Evolutionary conservation across 2,329 filamentous ascomycete species (phyloP).

Genomic region (Sphaerostilbella broomeana): DNA sequence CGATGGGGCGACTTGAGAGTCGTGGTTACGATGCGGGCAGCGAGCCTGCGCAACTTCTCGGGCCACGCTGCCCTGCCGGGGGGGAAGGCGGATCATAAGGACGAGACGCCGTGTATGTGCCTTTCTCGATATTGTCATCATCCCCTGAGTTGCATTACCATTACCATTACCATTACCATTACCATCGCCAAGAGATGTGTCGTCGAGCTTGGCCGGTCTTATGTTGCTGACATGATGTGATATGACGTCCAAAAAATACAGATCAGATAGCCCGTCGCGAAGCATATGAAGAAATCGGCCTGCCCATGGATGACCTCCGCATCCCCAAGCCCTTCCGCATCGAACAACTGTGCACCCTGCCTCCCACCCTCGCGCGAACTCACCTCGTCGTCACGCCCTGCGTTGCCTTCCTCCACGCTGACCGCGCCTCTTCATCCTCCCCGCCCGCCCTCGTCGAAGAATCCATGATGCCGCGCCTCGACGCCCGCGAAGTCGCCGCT

Average conservation of each 20-base stretch:
- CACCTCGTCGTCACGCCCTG: constrained; percentile 69
- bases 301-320: constrained; percentile 62
- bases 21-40: constrained; percentile 62
- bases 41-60: constrained; percentile 60
- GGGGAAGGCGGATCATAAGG: constrained; percentile 57
- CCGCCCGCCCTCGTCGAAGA: constrained; percentile 51
- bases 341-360: constrained; percentile 81
- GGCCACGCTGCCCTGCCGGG: constrained; percentile 84
- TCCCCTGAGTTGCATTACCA: no score
- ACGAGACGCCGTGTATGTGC: constrained; percentile 55
- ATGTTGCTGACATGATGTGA: no score
- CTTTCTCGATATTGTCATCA: no score
- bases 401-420: constrained; percentile 68
- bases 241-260: no score
- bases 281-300: constrained; percentile 87
- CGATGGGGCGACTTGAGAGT: constrained; percentile 68
- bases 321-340: constrained; percentile 74
- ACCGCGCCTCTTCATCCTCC: constrained; percentile 33
- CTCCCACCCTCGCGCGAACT: constrained; percentile 66
- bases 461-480: constrained; percentile 69
- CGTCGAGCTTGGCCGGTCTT: no score
- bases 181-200: no score
- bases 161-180: no score
- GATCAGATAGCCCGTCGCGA: constrained; percentile 84
- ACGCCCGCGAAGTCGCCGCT: constrained; percentile 86